Evolutionary conservation across 23 red algal species (phyloP), one percentile per base, ranked within the genome.

Genomic region (Gracilaria domingensis): DNA sequence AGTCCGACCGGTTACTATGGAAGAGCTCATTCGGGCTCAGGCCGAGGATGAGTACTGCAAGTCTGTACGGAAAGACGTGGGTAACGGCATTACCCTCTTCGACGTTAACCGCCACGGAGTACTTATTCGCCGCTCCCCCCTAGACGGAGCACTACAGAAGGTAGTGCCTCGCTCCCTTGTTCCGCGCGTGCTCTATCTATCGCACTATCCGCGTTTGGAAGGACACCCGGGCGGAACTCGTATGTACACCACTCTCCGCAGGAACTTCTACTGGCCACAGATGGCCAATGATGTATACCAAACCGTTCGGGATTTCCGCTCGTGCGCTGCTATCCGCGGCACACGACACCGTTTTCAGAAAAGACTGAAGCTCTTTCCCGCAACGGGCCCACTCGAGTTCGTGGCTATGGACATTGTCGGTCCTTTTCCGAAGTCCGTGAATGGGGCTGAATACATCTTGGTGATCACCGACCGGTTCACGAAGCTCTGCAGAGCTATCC

Each of bases 381-480:
- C 75, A 13, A n/a, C 73, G 9, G 64, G 24, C 12, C 29, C 73
- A 13, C 40, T 90, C 13, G 55, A 91, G 56, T 82, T 37, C 25
- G 32, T 62, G 38, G 87, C 88, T 3, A 92, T 83, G 55, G 88
- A 92, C 79, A 72, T 92, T 44, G 33, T 72, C 6, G 60, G 77
- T n/a, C 88, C 75, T 0, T 58, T 70, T 18, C 77, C 88, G 36
- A 71, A 84, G 38, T 81, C 73, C 33, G 2, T 54, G 18, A 72
- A 16, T 21, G 76, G 59, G 0, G 5, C 72, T 33, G n/a, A 49
- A 6, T 92, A 29, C 61, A 48, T 83, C 7, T n/a, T 92, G 0
- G 60, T 92, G 18, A 82, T 92, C 23, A 82, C 75, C 50, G 78
- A 59, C 40, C 3, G 78, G 30, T 84, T 71, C 65, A 47, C 35